A percentile compares a stretch with the other conserved stretches of the same genome.
phyloP scores from a whole-genome alignment of 106 monocot species.

The Triglochin maritima region DNA sequence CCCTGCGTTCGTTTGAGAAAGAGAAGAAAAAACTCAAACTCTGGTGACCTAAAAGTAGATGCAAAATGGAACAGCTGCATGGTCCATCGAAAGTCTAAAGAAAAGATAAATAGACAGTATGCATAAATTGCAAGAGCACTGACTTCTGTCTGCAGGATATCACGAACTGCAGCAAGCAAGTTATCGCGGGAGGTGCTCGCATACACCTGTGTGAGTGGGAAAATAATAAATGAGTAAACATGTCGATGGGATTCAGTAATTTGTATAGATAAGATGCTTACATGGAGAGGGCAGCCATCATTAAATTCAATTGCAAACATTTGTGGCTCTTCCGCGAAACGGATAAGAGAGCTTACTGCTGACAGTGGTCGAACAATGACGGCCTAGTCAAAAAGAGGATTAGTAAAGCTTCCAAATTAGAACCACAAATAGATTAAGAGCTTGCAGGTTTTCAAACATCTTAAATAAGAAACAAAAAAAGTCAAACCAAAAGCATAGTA shows the following conservation, averaged over 20 bases:
- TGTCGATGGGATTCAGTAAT: neutral
- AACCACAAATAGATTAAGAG: neutral
- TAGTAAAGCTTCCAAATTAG: neutral
- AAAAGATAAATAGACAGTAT: neutral
- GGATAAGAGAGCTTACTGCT: conserved; percentile 77
- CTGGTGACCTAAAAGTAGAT: neutral
- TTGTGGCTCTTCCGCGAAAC: conserved; percentile 97
- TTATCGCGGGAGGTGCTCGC: conserved; percentile 96
- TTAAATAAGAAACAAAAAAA: too few relatives aligned
- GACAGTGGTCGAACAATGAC: conserved; percentile 90
- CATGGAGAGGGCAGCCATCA: conserved; percentile 96
- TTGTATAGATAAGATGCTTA: conserved; percentile 28
- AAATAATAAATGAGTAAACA: neutral
- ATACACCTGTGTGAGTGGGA: conserved; percentile 64
- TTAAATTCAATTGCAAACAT: conserved; percentile 98
- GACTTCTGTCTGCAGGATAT: conserved; percentile 93
- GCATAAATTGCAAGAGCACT: conserved; percentile 7
- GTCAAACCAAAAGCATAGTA: too few relatives aligned
- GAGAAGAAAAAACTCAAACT: neutral
- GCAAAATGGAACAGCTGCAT: neutral
- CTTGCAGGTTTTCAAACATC: too few relatives aligned
- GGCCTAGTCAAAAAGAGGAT: conserved; percentile 38
- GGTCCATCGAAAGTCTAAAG: too few relatives aligned
- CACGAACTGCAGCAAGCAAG: conserved; percentile 85
- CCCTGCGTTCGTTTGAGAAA: conserved; percentile 32